Conservation (phyloP, 768 basidiomycete genomes). For the Sporobolomyces phaffii region DNA sequence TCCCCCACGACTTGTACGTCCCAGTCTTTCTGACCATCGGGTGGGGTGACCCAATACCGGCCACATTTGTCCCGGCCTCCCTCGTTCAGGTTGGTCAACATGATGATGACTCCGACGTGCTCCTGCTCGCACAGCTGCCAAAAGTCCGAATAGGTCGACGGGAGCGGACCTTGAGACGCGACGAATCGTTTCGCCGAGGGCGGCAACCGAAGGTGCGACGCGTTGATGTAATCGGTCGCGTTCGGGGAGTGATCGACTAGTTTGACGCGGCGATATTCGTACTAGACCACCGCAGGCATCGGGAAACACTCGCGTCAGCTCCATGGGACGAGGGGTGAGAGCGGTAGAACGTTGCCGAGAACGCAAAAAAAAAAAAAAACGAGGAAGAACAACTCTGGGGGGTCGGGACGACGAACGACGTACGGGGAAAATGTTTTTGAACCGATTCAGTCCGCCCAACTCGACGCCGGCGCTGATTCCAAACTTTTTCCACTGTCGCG, state of each 20-base stretch:
- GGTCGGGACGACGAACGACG: conserved; percentile 7
- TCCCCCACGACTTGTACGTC: conserved; percentile 25
- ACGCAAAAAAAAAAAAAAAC: too few relatives aligned
- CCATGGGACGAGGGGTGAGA: neutral
- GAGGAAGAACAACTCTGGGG: too few relatives aligned
- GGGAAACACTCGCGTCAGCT: neutral
- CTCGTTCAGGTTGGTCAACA: conserved; percentile 90
- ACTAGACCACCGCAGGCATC: conserved; percentile 5
- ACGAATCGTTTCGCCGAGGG: conserved; percentile 79
- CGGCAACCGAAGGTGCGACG: conserved; percentile 82
- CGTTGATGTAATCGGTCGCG: conserved; percentile 82
- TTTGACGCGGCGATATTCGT: conserved; percentile 81
- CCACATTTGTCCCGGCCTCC: conserved; percentile 85
- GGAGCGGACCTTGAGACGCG: conserved; percentile 90
- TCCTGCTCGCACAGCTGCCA: conserved; percentile 97
- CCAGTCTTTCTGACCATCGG: conserved; percentile 17
- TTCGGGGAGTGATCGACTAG: conserved; percentile 49
- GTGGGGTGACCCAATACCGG: conserved; percentile 59
- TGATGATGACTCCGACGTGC: conserved; percentile 87
- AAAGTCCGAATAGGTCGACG: conserved; percentile 82
- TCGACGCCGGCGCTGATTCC: conserved; percentile 94
- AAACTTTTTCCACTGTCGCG: conserved; percentile 56
- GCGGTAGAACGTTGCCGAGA: neutral
- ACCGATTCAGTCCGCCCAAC: conserved; percentile 91
- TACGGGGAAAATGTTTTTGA: conserved; percentile 95